Conservation (phyloP, 495 filamentous ascomycete genomes). For the Pyrenula massariospora region DNA sequence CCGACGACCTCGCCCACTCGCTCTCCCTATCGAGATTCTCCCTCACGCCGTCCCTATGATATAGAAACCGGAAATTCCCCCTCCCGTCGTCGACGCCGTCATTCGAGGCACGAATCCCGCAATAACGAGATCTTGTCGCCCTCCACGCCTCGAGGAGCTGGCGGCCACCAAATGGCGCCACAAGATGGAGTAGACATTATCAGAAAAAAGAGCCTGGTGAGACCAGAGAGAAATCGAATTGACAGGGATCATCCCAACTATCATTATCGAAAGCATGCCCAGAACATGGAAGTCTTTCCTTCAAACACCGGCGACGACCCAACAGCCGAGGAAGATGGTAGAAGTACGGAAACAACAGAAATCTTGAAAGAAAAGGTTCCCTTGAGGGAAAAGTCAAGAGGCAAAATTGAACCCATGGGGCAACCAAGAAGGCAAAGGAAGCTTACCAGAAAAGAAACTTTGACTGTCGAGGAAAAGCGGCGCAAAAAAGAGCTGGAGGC, state of each 20-base stretch:
- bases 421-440: slow-evolving; percentile 36
- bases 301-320: slow-evolving; percentile 90
- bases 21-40: slow-evolving; percentile 53
- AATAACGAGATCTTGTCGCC: slow-evolving; percentile 19
- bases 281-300: slow-evolving; percentile 72
- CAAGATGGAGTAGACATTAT: slow-evolving; percentile 33
- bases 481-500: slow-evolving; percentile 55
- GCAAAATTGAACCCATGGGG: slow-evolving; percentile 35
- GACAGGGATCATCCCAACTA: slow-evolving; percentile 84
- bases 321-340: slow-evolving; percentile 55
- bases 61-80: slow-evolving; percentile 45
- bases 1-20: slow-evolving; percentile 6
- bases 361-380: slow-evolving; percentile 26
- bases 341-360: slow-evolving; percentile 34
- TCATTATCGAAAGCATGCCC: slow-evolving; percentile 83
- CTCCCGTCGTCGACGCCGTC: slow-evolving; percentile 10
- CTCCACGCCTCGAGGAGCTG: slow-evolving; percentile 19
- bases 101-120: slow-evolving; percentile 21
- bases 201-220: slow-evolving; percentile 73
- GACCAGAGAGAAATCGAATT: slow-evolving; percentile 75
- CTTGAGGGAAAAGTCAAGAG: slow-evolving; percentile 8
- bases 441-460: slow-evolving; percentile 34
- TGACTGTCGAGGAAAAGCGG: slow-evolving; percentile 44
- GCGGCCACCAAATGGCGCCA: slow-evolving; percentile 23
- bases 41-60: slow-evolving; percentile 55